Evolutionary conservation across 257 asterid species (phyloP), one percentile per base, ranked within the genome.

Genomic region (Apocynum venetum): DNA sequence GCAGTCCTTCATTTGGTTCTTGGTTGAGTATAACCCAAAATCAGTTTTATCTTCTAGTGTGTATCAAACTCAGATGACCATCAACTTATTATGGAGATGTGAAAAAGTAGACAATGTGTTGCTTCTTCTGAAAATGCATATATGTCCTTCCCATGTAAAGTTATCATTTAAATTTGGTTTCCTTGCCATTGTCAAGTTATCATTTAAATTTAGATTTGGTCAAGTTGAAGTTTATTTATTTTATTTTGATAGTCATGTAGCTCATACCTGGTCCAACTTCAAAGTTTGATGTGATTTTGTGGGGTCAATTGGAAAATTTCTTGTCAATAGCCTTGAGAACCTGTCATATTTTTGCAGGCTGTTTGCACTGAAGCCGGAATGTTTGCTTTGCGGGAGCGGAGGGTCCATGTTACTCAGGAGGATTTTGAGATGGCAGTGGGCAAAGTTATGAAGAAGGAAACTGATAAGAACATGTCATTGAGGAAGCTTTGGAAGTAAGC

Each of bases 351-450:
- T 73, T 71, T 77, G 82, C 88, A 95, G 99, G 98, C 99, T 12
- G 98, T 95, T 48, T 93, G 98, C 81, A 95, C 99, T 0, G 97
- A 95, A 86, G 99, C 97, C 0, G 98, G 99, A 46, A 95, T 95
- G 99, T 95, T 93, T 86, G 98, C 99, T 78, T 83, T 93, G 82
- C 87, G 98, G 77, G 99, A 95, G 88, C 88, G 98, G 85, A 86
- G 99, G 78, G 98, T 95, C 71, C 99, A 95, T 64, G 97, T 93
- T 68, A 95, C 99, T 2, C 99, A 95, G 72, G 99, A 95, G 75
- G 98, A 95, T 87, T 95, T 95, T 52, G 98, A 93, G 84, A 95
- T 93, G 98, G 98, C 97, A n/a, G 99, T 91, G 70, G 97, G 97
- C 7, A 95, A 95, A 86, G 99, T 95, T 60, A 95, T 95, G 98